Conservation (phyloP, 768 basidiomycete species). For the Trametes sanguinea region DNA sequence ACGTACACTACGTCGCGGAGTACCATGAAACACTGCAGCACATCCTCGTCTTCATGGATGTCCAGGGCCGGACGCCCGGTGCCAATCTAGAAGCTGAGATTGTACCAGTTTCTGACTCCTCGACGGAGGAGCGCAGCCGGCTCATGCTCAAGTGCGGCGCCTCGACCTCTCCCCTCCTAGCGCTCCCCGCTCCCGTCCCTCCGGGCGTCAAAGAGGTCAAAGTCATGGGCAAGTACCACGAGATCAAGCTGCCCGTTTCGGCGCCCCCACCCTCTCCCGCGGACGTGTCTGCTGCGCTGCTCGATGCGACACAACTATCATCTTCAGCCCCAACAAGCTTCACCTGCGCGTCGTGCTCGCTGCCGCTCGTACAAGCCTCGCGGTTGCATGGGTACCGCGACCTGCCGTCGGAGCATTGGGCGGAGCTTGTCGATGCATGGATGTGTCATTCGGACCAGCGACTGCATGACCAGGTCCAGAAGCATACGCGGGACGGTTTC, state of each 20-base stretch:
- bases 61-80: conserved; percentile 50
- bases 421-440: conserved; percentile 96
- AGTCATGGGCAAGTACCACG: conserved; percentile 58
- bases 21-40: conserved; percentile 85
- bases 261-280: conserved; percentile 32
- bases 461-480: conserved; percentile 67
- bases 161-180: conserved; percentile 48
- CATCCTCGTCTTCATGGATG: conserved; percentile 71
- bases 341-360: conserved; percentile 77
- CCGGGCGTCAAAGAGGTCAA: conserved; percentile 65
- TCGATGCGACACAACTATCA: conserved; percentile 70
- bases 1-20: conserved; percentile 64
- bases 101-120: conserved; percentile 34
- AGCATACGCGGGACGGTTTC: conserved; percentile 64
- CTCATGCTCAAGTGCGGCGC: conserved; percentile 64
- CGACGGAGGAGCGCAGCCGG: conserved; percentile 44
- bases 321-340: conserved; percentile 61
- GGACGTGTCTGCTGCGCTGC: conserved; percentile 48
- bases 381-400: conserved; percentile 66
- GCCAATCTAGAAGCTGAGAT: conserved; percentile 69
- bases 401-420: conserved; percentile 95
- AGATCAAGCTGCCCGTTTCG: conserved; percentile 59
- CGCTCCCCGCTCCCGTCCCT: conserved; percentile 52
- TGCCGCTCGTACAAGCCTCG: conserved; percentile 61
- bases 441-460: conserved; percentile 95